Evolutionary conservation across 805 yeast genomes (phyloP).

Genomic region (Pichia pseudocactophila): DNA sequence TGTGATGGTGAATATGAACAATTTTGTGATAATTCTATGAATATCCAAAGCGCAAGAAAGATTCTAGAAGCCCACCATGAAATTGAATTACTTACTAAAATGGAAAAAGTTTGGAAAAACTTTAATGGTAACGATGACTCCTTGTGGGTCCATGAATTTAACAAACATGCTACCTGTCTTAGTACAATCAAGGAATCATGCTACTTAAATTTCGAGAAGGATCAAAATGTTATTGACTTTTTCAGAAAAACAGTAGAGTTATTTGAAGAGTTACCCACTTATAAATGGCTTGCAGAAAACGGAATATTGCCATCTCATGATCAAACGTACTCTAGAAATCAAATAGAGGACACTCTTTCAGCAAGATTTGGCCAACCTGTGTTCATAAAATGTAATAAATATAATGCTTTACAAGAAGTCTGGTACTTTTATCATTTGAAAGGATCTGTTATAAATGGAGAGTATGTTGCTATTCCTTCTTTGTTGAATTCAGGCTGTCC

Average conservation of each 20-base stretch:
- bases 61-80: conserved; percentile 41
- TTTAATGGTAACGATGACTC: conserved; percentile 56
- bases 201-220: conserved; percentile 33
- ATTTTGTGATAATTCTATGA: conserved; percentile 59
- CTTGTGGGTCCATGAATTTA: conserved; percentile 87
- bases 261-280: conserved; percentile 56
- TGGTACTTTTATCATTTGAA: conserved; percentile 76
- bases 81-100: conserved; percentile 42
- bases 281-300: conserved; percentile 50
- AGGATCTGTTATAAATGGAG: conserved; percentile 64
- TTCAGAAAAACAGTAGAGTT: conserved; percentile 51
- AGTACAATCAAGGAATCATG: conserved; percentile 69
- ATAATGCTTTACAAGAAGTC: conserved; percentile 45
- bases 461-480: conserved; percentile 56
- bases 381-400: conserved; percentile 50
- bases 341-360: conserved; percentile 44
- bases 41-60: conserved; percentile 40
- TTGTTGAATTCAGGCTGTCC: conserved; percentile 57
- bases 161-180: conserved; percentile 92
- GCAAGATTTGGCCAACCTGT: conserved; percentile 48
- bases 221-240: conserved; percentile 58
- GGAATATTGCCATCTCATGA: conserved; percentile 62
- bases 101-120: conserved; percentile 66
- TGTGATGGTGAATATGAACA: conserved; percentile 79
- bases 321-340: conserved; percentile 46